These are phyloP conservation scores for Cenococcum geophilum DNA, from an alignment of 495 filamentous ascomycete species.

Conservation along the genomic window DNA sequence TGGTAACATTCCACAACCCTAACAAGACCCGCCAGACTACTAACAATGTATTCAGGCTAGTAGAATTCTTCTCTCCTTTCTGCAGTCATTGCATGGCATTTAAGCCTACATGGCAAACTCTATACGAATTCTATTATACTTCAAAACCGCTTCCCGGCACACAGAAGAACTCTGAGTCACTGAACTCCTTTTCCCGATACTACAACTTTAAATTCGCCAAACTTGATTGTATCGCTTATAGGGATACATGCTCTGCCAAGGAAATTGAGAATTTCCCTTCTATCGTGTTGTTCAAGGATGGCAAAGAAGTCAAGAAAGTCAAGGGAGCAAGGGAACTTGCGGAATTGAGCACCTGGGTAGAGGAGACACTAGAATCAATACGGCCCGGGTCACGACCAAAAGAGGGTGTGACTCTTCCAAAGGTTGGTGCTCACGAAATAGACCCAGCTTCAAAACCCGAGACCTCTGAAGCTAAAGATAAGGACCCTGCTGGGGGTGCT, in stretches of 20 bases:
- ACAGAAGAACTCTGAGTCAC: slow-evolving; percentile 39
- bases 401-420: slow-evolving; percentile 55
- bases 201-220: slow-evolving; percentile 87
- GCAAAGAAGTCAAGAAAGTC: slow-evolving; percentile 55
- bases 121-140: slow-evolving; percentile 95
- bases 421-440: slow-evolving; percentile 51
- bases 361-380: slow-evolving; percentile 68
- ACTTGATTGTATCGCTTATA: slow-evolving; percentile 76
- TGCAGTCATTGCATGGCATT: slow-evolving; percentile 76
- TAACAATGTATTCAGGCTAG: slow-evolving; percentile 48
- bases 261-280: slow-evolving; percentile 63
- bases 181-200: slow-evolving; percentile 61
- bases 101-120: slow-evolving; percentile 82
- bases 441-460: slow-evolving; percentile 45
- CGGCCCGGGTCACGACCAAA: slow-evolving; percentile 71
- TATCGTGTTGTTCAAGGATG: slow-evolving; percentile 77
- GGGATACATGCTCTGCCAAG: slow-evolving; percentile 63
- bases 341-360: slow-evolving; percentile 60
- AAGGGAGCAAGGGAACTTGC: slow-evolving; percentile 57
- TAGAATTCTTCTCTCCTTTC: slow-evolving; percentile 70
- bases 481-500: slow-evolving; percentile 42
- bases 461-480: slow-evolving; percentile 45
- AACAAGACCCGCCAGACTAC: background rate
- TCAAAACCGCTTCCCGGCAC: slow-evolving; percentile 59
- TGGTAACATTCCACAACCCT: slow-evolving; percentile 42